Conservation (phyloP, 2,329 filamentous ascomycete genomes). For the Dactylonectria estremocensis region DNA sequence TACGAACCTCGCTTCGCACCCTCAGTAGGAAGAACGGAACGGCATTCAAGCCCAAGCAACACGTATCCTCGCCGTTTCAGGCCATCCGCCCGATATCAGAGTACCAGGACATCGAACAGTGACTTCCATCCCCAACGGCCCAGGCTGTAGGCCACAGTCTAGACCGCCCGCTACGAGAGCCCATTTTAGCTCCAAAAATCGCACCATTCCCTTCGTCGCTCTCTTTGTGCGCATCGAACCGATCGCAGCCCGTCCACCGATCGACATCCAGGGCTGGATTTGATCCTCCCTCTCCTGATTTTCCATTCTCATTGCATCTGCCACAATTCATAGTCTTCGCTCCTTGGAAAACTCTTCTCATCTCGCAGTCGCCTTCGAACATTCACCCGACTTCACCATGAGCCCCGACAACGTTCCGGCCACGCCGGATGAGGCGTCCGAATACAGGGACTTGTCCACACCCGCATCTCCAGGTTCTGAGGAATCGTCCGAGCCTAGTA, state of each 20-base stretch:
- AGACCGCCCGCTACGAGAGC: slow-evolving; percentile 46
- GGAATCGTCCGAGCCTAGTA: slow-evolving; percentile 64
- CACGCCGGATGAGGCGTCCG: slow-evolving; percentile 63
- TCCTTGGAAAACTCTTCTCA: slow-evolving; percentile 20
- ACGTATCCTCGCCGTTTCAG: slow-evolving; percentile 19
- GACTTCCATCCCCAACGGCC: slow-evolving; percentile 33
- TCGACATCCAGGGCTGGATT: slow-evolving; percentile 38
- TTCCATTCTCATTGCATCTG: slow-evolving; percentile 31
- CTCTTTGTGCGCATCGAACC: slow-evolving; percentile 45
- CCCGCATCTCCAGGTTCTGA: slow-evolving; percentile 63
- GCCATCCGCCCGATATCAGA: slow-evolving; percentile 23
- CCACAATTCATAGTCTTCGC: slow-evolving; percentile 24
- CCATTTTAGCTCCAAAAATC: slow-evolving; percentile 48
- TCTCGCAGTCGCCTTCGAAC: slow-evolving; percentile 9
- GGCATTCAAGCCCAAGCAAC: slow-evolving; percentile 15
- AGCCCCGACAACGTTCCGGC: slow-evolving; percentile 58
- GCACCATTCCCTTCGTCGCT: slow-evolving; percentile 49
- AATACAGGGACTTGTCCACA: slow-evolving; percentile 52
- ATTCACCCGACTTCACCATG: slow-evolving; percentile 33
- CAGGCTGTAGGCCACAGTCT: slow-evolving; percentile 39
- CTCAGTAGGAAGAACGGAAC: slow-evolving; percentile 3
- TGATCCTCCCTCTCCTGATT: slow-evolving; percentile 38
- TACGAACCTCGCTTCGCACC: slow-evolving; percentile 10
- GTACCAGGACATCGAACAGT: slow-evolving; percentile 21
- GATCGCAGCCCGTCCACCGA: slow-evolving; percentile 45